These are phyloP conservation scores for Paramecium pentaurelia DNA, from an alignment of 73 alveolate genomes.

Conservation along the genomic window DNA sequence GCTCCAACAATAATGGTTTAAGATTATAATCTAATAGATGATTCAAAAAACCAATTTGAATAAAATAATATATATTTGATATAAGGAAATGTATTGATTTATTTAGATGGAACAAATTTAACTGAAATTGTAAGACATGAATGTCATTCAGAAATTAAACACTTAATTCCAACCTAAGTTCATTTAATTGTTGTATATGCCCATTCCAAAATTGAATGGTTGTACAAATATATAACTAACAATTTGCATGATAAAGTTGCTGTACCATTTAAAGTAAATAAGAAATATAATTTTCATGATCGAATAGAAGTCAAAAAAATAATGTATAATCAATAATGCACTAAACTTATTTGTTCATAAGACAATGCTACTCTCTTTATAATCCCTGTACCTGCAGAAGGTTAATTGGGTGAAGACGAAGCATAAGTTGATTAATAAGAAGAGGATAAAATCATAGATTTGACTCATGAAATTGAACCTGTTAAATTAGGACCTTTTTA, in stretches of 20 bases:
- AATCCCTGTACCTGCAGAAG: constrained; percentile 45
- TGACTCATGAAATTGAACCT: constrained; percentile 40
- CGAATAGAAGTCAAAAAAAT: neutral
- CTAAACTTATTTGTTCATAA: neutral
- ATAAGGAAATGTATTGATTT: constrained; percentile 36
- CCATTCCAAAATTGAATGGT: constrained; percentile 50
- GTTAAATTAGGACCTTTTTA: constrained; percentile 48
- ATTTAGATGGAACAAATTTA: constrained; percentile 52
- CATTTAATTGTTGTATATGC: constrained; percentile 44
- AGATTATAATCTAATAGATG: neutral
- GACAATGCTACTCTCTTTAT: constrained; percentile 36
- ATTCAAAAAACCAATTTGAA: neutral
- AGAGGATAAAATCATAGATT: constrained; percentile 6
- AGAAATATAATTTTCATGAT: constrained; percentile 37
- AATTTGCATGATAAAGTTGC: constrained; percentile 41
- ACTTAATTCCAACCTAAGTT: constrained; percentile 19
- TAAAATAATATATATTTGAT: constrained; percentile 26
- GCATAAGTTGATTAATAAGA: neutral
- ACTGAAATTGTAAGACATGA: constrained; percentile 40
- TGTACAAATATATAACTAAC: constrained; percentile 28
- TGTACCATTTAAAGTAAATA: constrained; percentile 46
- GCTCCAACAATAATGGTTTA: neutral
- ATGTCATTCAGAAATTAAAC: neutral
- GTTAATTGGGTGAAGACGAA: constrained; percentile 41
- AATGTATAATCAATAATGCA: constrained; percentile 42